These are phyloP conservation scores for Kazachstania sp. DNA, from an alignment of 1,139 yeast genomes.

Conservation along the genomic window DNA sequence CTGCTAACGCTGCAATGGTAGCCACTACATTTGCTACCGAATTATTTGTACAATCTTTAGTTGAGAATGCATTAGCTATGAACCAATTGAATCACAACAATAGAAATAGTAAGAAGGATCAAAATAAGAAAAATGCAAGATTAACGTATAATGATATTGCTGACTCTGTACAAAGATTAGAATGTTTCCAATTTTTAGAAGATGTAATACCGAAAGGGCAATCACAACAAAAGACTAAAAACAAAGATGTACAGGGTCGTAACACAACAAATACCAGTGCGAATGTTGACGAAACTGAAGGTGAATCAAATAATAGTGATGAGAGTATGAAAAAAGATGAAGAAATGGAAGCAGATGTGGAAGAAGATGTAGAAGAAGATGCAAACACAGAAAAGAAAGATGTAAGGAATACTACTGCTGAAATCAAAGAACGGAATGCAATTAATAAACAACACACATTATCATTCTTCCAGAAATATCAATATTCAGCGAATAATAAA, in stretches of 20 bases:
- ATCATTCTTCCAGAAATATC: constrained; percentile 20
- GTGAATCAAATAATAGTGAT: constrained; percentile 30
- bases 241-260: background rate
- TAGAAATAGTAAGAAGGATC: constrained; percentile 7
- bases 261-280: too few species aligned
- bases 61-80: constrained; percentile 64
- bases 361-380: background rate
- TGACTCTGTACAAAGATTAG: constrained; percentile 57
- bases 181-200: constrained; percentile 55
- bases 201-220: constrained; percentile 41
- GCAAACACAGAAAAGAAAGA: background rate
- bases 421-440: background rate
- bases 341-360: too few species aligned
- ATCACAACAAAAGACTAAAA: background rate
- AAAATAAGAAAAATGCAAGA: constrained; percentile 13
- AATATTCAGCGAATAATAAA: constrained; percentile 1
- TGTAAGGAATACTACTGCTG: background rate
- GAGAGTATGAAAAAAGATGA: too few species aligned
- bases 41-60: constrained; percentile 66
- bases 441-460: constrained; percentile 37
- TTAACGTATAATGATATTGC: constrained; percentile 61
- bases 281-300: constrained; percentile 39
- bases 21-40: constrained; percentile 86
- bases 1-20: constrained; percentile 72
- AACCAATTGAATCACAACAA: constrained; percentile 15